These are phyloP conservation scores for Macroventuria anomochaeta DNA, from an alignment of 2,329 filamentous ascomycete genomes.

Conservation along the genomic window DNA sequence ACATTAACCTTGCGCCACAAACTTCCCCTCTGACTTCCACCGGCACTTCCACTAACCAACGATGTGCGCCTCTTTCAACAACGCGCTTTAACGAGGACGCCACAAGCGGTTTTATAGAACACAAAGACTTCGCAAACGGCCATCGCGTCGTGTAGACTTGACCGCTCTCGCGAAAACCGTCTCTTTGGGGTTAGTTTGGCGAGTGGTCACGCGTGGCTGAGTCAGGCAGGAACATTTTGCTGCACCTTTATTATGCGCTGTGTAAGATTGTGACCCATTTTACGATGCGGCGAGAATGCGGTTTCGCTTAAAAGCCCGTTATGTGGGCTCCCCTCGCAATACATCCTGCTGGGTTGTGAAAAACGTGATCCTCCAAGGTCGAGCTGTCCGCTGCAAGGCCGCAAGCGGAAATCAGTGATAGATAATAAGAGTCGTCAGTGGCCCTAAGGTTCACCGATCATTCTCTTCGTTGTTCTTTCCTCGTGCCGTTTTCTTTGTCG, in stretches of 20 bases:
- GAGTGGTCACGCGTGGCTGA: slow-evolving; percentile 18
- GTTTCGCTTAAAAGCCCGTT: slow-evolving; percentile 2
- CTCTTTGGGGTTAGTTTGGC: slow-evolving; percentile 19
- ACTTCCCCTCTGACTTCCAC: neutral
- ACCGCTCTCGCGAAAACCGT: slow-evolving; percentile 16
- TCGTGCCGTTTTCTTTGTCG: neutral
- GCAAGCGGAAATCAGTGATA: slow-evolving; percentile 6
- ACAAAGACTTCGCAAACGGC: slow-evolving; percentile 3
- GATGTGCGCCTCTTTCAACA: neutral
- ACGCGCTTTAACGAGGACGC: slow-evolving; percentile 6
- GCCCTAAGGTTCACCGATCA: slow-evolving; percentile 8
- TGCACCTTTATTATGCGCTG: slow-evolving; percentile 8
- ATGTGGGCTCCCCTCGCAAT: slow-evolving; percentile 14
- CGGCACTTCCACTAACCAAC: neutral
- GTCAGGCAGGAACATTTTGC: slow-evolving; percentile 11
- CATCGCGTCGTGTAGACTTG: slow-evolving; percentile 11
- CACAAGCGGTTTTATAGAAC: slow-evolving; percentile 16
- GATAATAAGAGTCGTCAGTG: slow-evolving; percentile 7
- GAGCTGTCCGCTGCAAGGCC: slow-evolving; percentile 3
- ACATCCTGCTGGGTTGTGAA: slow-evolving; percentile 4
- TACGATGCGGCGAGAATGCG: slow-evolving; percentile 13
- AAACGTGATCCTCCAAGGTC: slow-evolving; percentile 11
- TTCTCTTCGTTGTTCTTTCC: slow-evolving; percentile 1
- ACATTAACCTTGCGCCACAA: neutral
- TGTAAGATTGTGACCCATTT: slow-evolving; percentile 9